phyloP scores from a whole-genome alignment of 495 filamentous ascomycete genomes.

The Cercophora sp. region DNA sequence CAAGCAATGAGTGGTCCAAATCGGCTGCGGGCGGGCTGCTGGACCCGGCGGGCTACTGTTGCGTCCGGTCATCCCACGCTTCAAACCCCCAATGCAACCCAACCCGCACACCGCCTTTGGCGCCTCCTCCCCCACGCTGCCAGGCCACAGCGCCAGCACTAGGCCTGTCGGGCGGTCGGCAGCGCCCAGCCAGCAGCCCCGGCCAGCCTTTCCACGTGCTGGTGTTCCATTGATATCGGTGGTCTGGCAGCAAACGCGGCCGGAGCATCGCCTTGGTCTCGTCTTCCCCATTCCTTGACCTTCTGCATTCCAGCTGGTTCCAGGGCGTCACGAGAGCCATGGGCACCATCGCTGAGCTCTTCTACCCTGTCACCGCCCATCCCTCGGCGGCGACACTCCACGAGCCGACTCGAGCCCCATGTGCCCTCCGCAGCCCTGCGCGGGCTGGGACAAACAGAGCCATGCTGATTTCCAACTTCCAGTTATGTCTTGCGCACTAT shows the following conservation, averaged over 20 bases:
- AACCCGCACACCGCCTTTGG: slow-evolving; percentile 8
- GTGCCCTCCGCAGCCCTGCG: neutral
- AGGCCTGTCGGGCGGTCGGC: no score
- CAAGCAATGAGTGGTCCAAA: neutral
- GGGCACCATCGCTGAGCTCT: slow-evolving; percentile 9
- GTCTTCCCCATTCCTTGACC: neutral
- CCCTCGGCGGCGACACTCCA: neutral
- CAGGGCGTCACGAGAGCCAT: slow-evolving; percentile 1
- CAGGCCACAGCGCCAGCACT: neutral
- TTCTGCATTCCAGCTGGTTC: slow-evolving; percentile 1
- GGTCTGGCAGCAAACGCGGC: neutral
- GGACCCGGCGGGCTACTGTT: slow-evolving; percentile 2
- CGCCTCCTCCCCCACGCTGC: neutral
- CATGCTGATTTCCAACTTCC: slow-evolving; percentile 38
- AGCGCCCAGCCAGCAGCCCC: neutral
- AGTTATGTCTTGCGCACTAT: slow-evolving; percentile 95
- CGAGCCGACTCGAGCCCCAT: neutral
- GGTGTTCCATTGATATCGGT: slow-evolving; percentile 8
- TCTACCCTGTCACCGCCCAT: neutral
- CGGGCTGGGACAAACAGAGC: slow-evolving; percentile 9
- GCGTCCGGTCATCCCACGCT: slow-evolving; percentile 5
- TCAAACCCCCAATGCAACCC: slow-evolving; percentile 3
- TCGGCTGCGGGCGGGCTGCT: neutral
- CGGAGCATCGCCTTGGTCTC: neutral
- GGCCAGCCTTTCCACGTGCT: slow-evolving; percentile 4